A percentile compares a stretch with the other conserved stretches of the same genome.
phyloP scores from a whole-genome alignment of 1,139 yeast species.

The Hyphopichia burtonii region DNA sequence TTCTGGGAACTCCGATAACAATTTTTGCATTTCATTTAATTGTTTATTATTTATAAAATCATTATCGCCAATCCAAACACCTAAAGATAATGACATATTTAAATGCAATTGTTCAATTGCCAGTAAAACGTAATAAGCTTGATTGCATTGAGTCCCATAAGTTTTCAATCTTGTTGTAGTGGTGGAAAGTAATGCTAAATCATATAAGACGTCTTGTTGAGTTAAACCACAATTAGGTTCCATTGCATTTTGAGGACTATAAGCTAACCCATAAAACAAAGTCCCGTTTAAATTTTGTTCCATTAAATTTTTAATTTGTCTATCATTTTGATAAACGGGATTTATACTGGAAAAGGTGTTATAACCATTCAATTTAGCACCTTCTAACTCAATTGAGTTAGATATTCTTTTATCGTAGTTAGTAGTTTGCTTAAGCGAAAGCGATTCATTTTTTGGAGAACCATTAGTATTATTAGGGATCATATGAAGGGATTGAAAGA shows the following conservation, averaged over 20 bases:
- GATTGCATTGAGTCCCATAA: constrained; percentile 66
- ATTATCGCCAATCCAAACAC: constrained; percentile 60
- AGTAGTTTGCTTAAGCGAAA: neutral
- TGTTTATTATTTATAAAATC: constrained; percentile 41
- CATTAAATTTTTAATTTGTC: constrained; percentile 31
- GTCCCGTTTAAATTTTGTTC: constrained; percentile 22
- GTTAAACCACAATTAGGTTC: constrained; percentile 54
- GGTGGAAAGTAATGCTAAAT: constrained; percentile 55
- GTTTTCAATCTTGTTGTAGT: constrained; percentile 57
- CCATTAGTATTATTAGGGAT: neutral
- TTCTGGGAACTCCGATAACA: constrained; percentile 46
- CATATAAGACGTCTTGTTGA: constrained; percentile 50
- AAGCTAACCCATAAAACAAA: constrained; percentile 57
- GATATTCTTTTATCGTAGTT: neutral
- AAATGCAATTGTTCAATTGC: constrained; percentile 51
- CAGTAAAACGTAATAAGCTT: constrained; percentile 50
- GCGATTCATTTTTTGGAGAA: no score
- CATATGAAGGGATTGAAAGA: neutral
- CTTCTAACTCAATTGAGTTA: constrained; percentile 4
- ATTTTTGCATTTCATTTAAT: constrained; percentile 38
- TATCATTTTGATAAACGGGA: constrained; percentile 24
- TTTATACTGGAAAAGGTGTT: constrained; percentile 25
- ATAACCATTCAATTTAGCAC: constrained; percentile 8
- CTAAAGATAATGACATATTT: constrained; percentile 59
- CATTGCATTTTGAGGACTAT: constrained; percentile 53